A percentile compares a stretch with the other conserved stretches of the same genome.
These are phyloP conservation scores for Saccharomycopsis fibuligera DNA, from an alignment of 805 yeast species.

Conservation along the genomic window DNA sequence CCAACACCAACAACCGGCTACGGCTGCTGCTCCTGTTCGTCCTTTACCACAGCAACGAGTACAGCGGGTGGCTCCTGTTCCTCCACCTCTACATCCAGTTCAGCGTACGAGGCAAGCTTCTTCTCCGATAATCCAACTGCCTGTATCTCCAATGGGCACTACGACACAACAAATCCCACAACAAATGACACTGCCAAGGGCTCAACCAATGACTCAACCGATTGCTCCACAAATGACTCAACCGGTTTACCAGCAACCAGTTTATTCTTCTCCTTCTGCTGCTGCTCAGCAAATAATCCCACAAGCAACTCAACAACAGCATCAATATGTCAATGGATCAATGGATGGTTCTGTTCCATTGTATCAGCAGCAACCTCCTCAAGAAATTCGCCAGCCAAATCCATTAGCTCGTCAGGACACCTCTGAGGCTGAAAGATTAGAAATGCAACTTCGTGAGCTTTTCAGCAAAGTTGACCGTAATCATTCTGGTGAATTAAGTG, in stretches of 20 bases:
- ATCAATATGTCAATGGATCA: background rate
- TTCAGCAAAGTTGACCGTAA: constrained; percentile 52
- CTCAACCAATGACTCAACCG: too few species aligned
- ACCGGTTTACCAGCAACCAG: too few species aligned
- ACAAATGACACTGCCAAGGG: too few species aligned
- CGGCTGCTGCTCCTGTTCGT: background rate
- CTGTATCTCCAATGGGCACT: too few species aligned
- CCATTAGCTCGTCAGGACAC: constrained; percentile 16
- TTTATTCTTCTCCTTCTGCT: background rate
- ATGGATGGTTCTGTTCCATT: background rate
- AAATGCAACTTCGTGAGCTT: constrained; percentile 41
- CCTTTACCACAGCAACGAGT: too few species aligned
- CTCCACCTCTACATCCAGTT: too few species aligned
- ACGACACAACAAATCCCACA: too few species aligned
- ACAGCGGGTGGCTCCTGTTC: too few species aligned
- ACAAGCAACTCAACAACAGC: background rate
- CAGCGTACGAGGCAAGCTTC: too few species aligned
- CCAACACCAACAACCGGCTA: constrained; percentile 3
- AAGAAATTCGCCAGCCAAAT: constrained; percentile 18
- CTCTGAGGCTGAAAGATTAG: constrained; percentile 27
- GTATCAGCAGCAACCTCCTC: constrained; percentile 15
- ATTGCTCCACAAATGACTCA: too few species aligned
- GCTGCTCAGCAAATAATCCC: background rate
- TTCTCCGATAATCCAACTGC: too few species aligned
- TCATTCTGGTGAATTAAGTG: constrained; percentile 46